Base-by-base conservation (phyloP, 306 rosid species). In the Gastrolobium bilobum region DNA sequence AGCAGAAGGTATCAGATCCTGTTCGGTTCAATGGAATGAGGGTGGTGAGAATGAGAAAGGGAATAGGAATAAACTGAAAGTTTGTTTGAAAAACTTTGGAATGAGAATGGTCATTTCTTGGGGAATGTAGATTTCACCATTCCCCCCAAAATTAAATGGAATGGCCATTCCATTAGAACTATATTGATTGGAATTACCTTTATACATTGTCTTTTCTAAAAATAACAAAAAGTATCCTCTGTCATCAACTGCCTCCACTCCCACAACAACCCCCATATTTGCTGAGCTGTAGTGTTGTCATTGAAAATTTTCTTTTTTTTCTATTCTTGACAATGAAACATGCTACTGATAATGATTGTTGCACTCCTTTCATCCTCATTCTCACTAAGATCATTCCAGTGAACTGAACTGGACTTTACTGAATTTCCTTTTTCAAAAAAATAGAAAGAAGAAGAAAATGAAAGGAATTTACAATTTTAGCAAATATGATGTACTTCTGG, bases 381-480 rank as follows among this genome's bases (percentile, higher is more conserved):
- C 40, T 13, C 57, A n/a, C 73, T 52, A 51, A 53, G 48, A 42
- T 10, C 7, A 26, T 62, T 37, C 61, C 60, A 34, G 63, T 30
- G 53, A 50, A 35, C 51, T 35, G 14, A 64, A 31, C 39, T 66
- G 35, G 44, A 53, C 38, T 68, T 15, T 34, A 33, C 42, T 43
- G 50, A 73, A 64, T 38, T 44, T 39, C 10, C 52, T 4, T 80
- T 80, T 72, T 53, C 4, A 63, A 62, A 64, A 52, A 10, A 29
- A 39, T 39, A 53, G 39, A 50, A 66, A 0, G 31, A 1, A 46
- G 33, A 37, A 50, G 67, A 31, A 79, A 71, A 30, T 26, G 6
- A 53, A 14, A 63, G 15, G 47, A 51, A 40, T 10, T 52, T 39
- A 20, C 20, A 42, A 43, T 34, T 42, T 35, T 59, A 64, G 79